Evolutionary conservation across 805 yeast genomes (phyloP), one percentile per base, ranked within the genome.

Genomic region (Candida vartiovaarae): DNA sequence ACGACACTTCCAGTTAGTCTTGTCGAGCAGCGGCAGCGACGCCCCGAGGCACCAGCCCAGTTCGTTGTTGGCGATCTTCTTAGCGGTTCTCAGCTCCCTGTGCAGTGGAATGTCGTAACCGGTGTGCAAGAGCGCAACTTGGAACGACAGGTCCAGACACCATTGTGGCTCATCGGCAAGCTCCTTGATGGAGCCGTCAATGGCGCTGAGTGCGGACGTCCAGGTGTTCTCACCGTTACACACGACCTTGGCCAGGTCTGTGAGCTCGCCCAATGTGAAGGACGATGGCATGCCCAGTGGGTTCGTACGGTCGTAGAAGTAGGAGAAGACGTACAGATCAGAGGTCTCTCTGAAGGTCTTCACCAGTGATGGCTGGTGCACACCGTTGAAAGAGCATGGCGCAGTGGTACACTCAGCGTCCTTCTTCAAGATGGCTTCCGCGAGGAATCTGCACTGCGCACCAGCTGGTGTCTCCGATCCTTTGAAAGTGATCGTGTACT

Each of bases 31-130:
- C 7, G 98, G 98, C 55, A 93, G 74, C 2, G 97, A 87, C 2
- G 98, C 99, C 55, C 99, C 99, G 44, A 93, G 72, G 71, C 98
- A 93, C 99, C 99, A 93, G 31, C 99, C 99, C 41, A 93, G 74
- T 68, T 93, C 99, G 57, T 87, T 89, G 59, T 80, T 79, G 41
- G 80, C 84, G 55, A 93, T 87, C 61, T 79, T 89, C 70, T 88
- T 81, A 7, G 97, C 98, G 6, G 96, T 93, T 64, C 78, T 85
- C 54, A 93, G 78, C 65, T 91, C 97, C 63, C 98, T 80, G 52
- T 75, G 71, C 46, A 86, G 74, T 48, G 97, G 96, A 51, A 93
- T 88, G 55, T 91, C 97, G 65, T 93, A 93, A 36, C 99, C 99
- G n/a, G 90, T 83, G 65, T 90, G 96, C 52, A 93, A 71, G 62